Evolutionary conservation across 2,329 filamentous ascomycete species (phyloP).

Genomic region (Ceratocystis albifundus): DNA sequence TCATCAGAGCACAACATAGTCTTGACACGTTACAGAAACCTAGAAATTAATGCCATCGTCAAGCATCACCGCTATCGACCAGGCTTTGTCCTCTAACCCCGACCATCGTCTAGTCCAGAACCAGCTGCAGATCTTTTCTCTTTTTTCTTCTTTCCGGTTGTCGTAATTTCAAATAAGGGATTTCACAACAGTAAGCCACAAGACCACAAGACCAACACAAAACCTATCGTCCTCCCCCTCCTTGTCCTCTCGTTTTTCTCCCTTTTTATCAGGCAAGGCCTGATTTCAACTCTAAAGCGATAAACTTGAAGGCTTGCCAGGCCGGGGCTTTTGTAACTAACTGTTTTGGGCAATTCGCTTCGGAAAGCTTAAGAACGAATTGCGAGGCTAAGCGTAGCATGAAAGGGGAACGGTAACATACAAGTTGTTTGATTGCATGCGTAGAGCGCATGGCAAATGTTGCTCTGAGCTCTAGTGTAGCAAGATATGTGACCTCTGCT

Average conservation of each 20-base stretch:
- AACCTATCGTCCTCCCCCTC: not conserved
- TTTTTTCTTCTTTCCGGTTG: constrained; percentile 3
- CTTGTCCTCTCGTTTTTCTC: not conserved
- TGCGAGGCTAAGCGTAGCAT: not conserved
- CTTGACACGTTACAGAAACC: not conserved
- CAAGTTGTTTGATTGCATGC: constrained; percentile 3
- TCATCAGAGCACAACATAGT: not conserved
- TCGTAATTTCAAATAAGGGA: constrained; percentile 9
- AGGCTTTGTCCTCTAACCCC: not conserved
- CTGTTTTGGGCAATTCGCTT: not conserved
- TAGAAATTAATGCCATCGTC: not conserved
- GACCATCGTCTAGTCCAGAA: not conserved
- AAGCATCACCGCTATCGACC: not conserved
- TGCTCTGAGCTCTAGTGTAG: not conserved
- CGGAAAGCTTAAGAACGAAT: not conserved
- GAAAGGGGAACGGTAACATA: constrained; percentile 1
- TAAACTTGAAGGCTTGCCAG: not conserved
- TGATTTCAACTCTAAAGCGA: not conserved
- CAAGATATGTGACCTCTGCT: not conserved
- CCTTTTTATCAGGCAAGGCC: not conserved
- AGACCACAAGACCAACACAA: not conserved
- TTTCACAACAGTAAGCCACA: not conserved
- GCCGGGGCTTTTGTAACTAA: not conserved
- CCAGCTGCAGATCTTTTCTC: not conserved
- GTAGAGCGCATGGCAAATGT: constrained; percentile 1